A percentile compares a stretch with the other conserved stretches of the same genome.
phyloP scores from a whole-genome alignment of 495 filamentous ascomycete genomes.

The Tuber borchii region DNA sequence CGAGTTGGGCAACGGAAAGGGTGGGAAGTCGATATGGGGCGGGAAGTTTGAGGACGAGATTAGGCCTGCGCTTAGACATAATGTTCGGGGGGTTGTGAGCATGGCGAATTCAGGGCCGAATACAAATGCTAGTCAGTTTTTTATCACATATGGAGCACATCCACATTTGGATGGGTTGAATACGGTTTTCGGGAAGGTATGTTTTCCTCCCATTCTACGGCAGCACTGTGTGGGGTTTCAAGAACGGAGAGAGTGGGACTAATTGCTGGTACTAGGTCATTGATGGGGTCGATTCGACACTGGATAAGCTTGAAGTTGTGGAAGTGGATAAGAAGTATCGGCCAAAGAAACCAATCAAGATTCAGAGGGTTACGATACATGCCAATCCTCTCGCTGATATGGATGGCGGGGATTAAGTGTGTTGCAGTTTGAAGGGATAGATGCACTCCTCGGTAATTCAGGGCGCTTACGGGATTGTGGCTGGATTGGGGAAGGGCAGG shows the following conservation, averaged over 20 bases:
- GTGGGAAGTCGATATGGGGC: conserved; percentile 78
- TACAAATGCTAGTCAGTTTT: conserved; percentile 94
- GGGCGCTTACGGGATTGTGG: neutral
- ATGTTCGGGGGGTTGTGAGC: conserved; percentile 74
- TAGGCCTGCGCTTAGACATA: conserved; percentile 73
- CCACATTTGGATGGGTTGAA: conserved; percentile 92
- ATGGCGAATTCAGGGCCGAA: conserved; percentile 89
- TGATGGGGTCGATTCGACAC: conserved; percentile 55
- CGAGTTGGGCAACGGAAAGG: conserved; percentile 60
- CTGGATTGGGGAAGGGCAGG: neutral
- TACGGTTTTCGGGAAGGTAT: conserved; percentile 83
- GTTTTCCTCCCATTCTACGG: conserved; percentile 43
- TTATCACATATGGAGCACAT: conserved; percentile 75
- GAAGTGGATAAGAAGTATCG: conserved; percentile 86
- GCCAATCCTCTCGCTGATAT: conserved; percentile 78
- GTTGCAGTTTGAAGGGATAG: neutral
- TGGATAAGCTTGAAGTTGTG: conserved; percentile 70
- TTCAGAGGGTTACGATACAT: conserved; percentile 77
- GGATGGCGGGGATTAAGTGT: conserved; percentile 36
- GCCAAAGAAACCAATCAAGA: conserved; percentile 62
- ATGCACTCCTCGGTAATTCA: neutral
- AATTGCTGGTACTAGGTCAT: conserved; percentile 47
- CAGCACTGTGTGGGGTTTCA: conserved; percentile 47
- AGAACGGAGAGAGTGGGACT: conserved; percentile 35
- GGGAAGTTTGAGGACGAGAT: conserved; percentile 88